Evolutionary conservation across 2,329 filamentous ascomycete genomes (phyloP), one percentile per base, ranked within the genome.

Genomic region (Cercospora zeae-maydis): DNA sequence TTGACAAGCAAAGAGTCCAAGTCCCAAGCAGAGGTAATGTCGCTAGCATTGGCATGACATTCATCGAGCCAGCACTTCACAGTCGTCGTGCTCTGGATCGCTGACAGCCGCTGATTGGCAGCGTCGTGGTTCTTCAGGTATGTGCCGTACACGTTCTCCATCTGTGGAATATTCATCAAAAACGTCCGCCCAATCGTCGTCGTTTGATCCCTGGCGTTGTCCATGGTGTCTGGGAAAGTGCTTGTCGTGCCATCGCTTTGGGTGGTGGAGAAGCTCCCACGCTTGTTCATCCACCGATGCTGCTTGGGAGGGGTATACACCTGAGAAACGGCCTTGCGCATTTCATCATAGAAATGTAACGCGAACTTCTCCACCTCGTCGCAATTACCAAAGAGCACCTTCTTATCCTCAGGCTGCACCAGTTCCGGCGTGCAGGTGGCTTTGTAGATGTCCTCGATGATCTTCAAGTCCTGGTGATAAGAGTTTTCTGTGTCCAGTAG

Each of bases 391-490:
- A 99, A 99, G 14, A 99, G 86, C 11, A 90, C 83, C 74, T 93
- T 96, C 71, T 96, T 88, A 66, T 96, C 96, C 67, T 93, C 90
- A 45, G 85, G 80, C 47, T 90, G 91, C 30, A 97, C 84, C 66
- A 92, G 86, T 8, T 91, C 86, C 61, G 90, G 92, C 7, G 71
- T 74, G 53, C 68, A 71, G 0, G 95, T 98, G 47, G 91, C 92
- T 77, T 96, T 96, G 82, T 98, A 99, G 59, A 99, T 98, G 73
- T 98, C 93, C 72, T 96, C 92, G 2, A 96, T 89, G 58, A 99
- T 93, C 75, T 93, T 96, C 91, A 99, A 93, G 75, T 99, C 95
- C 67, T 92, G 87, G 61, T 96, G 88, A 76, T 96, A 98, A 5
- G 89, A 88, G 53, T 92, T 88, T 75, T 99, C 95, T 0, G 95